phyloP scores from a whole-genome alignment of 2,329 filamentous ascomycete species.

The Diaporthe capsici region DNA sequence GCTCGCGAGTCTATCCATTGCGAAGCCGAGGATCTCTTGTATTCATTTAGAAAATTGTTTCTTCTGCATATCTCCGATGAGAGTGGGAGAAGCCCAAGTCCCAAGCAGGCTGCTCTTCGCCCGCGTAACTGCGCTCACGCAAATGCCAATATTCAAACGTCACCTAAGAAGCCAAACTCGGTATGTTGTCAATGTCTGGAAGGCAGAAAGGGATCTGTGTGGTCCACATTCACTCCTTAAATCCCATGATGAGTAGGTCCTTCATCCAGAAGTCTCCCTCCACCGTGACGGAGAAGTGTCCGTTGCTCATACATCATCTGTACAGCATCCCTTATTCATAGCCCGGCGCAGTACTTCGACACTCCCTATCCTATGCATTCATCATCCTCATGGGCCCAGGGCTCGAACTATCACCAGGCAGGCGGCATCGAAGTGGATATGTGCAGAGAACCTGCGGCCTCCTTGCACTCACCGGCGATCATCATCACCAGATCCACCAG shows the following conservation, averaged over 20 bases:
- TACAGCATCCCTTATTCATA: too few species aligned
- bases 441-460: too few species aligned
- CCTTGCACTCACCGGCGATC: not conserved
- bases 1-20: rapidly evolving
- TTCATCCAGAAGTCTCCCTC: not conserved
- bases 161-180: not conserved
- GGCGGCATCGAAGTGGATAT: not conserved
- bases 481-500: not conserved
- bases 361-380: not conserved
- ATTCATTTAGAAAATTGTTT: rapidly evolving
- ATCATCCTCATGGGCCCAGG: not conserved
- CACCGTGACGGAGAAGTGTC: not conserved
- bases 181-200: not conserved
- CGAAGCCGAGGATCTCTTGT: too few species aligned
- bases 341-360: not conserved
- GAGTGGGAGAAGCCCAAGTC: not conserved
- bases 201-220: rapidly evolving
- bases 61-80: not conserved
- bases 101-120: not conserved
- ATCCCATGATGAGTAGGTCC: not conserved
- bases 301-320: too few species aligned
- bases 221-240: not conserved
- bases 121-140: not conserved
- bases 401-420: not conserved
- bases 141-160: not conserved